Percentiles rank a stretch among this genome's conserved stretches.
Evolutionary conservation across 495 filamentous ascomycete species (phyloP).

Genomic region (Penicillium coprophilum): DNA sequence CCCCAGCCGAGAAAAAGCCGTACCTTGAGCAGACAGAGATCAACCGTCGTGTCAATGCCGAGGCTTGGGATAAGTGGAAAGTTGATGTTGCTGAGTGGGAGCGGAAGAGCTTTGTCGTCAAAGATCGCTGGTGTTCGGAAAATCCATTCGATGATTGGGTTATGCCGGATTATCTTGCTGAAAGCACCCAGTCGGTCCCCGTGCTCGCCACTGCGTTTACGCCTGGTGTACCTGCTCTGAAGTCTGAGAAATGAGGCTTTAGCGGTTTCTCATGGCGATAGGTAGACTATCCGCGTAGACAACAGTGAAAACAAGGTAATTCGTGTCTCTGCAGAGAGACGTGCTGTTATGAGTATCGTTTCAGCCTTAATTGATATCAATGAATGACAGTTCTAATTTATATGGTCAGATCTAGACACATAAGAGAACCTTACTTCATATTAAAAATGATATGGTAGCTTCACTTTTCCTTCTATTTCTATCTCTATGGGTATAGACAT

Average conservation of each 20-base stretch:
- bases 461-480: slow-evolving; percentile 23
- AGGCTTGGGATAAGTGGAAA: slow-evolving; percentile 57
- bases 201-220: slow-evolving; percentile 9
- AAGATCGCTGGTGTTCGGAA: slow-evolving; percentile 60
- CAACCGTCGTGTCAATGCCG: slow-evolving; percentile 62
- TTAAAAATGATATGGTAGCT: neutral
- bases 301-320: neutral
- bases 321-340: neutral
- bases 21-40: slow-evolving; percentile 70
- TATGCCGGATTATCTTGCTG: slow-evolving; percentile 6
- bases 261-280: neutral
- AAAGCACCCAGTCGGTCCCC: neutral
- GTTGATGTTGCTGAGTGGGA: slow-evolving; percentile 68
- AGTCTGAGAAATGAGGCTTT: slow-evolving; percentile 2
- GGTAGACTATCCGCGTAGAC: neutral
- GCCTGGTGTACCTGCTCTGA: neutral
- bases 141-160: slow-evolving; percentile 52
- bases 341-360: slow-evolving; percentile 7
- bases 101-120: slow-evolving; percentile 55
- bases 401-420: neutral
- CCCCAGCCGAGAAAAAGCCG: slow-evolving; percentile 65
- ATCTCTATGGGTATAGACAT: slow-evolving; percentile 25
- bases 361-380: slow-evolving; percentile 6
- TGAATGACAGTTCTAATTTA: neutral
- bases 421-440: neutral